Conservation (phyloP, 805 yeast species). For the Nadsonia fulvescens region DNA sequence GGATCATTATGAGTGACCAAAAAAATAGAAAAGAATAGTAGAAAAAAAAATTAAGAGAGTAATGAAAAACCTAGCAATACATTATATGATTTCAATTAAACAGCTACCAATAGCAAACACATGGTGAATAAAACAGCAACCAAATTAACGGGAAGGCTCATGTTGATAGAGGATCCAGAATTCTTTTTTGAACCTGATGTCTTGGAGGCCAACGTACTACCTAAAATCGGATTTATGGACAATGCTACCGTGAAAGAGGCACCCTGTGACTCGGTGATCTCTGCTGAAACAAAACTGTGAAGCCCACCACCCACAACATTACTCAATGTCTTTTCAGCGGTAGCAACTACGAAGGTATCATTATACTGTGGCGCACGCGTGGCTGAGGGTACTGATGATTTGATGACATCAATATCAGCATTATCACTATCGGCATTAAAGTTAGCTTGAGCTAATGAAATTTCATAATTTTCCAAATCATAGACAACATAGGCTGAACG, state of each 20-base stretch:
- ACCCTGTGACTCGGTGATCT: neutral
- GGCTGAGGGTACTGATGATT: conserved; percentile 19
- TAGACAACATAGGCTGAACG: conserved; percentile 49
- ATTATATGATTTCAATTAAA: too few relatives aligned
- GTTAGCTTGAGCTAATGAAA: conserved; percentile 36
- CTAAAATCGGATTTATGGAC: too few relatives aligned
- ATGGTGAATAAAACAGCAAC: too few relatives aligned
- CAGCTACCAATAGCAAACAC: too few relatives aligned
- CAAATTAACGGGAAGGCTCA: too few relatives aligned
- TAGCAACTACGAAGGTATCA: conserved; percentile 1
- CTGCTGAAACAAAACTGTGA: too few relatives aligned
- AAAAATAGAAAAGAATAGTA: neutral
- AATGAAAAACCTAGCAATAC: too few relatives aligned
- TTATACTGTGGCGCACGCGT: conserved; percentile 10
- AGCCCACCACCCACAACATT: too few relatives aligned
- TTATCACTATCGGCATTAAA: conserved; percentile 14
- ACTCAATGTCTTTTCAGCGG: conserved; percentile 2
- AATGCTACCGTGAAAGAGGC: conserved; percentile 2
- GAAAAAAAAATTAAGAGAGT: too few relatives aligned
- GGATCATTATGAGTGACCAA: neutral
- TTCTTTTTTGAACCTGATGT: too few relatives aligned
- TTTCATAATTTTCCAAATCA: conserved; percentile 38
- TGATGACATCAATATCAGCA: conserved; percentile 13
- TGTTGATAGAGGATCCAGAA: too few relatives aligned
- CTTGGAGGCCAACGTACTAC: too few relatives aligned